phyloP scores from a whole-genome alignment of 306 rosid species.

The Casuarina cunninghamiana region DNA sequence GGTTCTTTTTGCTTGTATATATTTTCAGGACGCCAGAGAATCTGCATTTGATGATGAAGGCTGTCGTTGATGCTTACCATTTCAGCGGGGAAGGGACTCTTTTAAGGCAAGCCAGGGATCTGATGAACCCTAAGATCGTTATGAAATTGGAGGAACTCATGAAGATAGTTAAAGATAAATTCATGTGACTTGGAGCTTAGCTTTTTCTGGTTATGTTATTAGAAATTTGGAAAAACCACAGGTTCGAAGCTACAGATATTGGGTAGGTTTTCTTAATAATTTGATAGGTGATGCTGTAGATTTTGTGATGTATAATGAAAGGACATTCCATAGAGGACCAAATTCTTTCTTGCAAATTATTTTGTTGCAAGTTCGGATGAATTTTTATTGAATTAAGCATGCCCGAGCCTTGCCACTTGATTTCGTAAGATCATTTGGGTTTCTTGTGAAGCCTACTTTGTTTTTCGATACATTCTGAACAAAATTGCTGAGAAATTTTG shows the following conservation, averaged over 20 bases:
- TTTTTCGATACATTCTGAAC: too few species aligned
- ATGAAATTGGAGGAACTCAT: slow-evolving; percentile 69
- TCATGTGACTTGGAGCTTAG: slow-evolving; percentile 50
- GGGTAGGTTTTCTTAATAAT: neutral
- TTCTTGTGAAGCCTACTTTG: too few species aligned
- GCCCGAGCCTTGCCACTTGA: too few species aligned
- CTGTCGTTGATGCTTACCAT: slow-evolving; percentile 76
- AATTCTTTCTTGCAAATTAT: neutral
- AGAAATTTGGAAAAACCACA: neutral
- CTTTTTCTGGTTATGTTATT: too few species aligned
- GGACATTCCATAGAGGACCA: neutral
- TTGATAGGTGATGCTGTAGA: neutral
- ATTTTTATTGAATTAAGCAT: too few species aligned
- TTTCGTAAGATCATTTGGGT: too few species aligned
- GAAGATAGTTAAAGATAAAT: slow-evolving; percentile 61
- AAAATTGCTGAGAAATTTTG: too few species aligned
- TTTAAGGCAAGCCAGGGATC: slow-evolving; percentile 83
- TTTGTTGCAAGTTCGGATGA: neutral
- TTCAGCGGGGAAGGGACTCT: slow-evolving; percentile 78
- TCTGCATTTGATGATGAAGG: slow-evolving; percentile 71
- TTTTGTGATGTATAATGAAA: neutral
- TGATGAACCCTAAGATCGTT: slow-evolving; percentile 79
- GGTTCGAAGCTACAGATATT: neutral
- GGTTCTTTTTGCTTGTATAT: slow-evolving; percentile 3
- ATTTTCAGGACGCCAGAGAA: slow-evolving; percentile 77